phyloP scores from a whole-genome alignment of 768 basidiomycete genomes.

The Cystofilobasidium capitatum region DNA sequence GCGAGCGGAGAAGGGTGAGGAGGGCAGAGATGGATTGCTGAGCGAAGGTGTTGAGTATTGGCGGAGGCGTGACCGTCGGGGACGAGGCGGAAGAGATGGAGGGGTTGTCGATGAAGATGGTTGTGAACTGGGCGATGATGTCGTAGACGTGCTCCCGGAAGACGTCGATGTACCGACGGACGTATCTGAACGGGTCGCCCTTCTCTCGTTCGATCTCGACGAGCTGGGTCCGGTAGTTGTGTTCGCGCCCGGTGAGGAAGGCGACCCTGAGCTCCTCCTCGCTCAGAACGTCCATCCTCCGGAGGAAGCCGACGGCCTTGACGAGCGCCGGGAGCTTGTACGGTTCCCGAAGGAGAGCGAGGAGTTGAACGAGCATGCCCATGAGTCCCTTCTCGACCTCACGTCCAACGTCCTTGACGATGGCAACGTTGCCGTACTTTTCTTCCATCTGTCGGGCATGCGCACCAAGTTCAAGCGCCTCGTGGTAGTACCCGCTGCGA shows the following conservation, averaged over 20 bases:
- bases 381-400: conserved; percentile 39
- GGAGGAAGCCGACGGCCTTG: conserved; percentile 78
- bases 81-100: neutral
- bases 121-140: conserved; percentile 75
- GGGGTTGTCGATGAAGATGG: conserved; percentile 65
- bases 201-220: conserved; percentile 51
- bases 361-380: conserved; percentile 63
- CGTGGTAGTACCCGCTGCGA: conserved; percentile 80
- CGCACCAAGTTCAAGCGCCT: conserved; percentile 72
- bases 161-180: conserved; percentile 76
- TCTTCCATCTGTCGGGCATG: conserved; percentile 54
- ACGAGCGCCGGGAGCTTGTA: conserved; percentile 80
- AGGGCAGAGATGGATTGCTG: conserved; percentile 40
- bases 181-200: conserved; percentile 63
- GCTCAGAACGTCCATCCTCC: conserved; percentile 64
- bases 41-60: conserved; percentile 57
- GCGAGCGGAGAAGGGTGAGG: conserved; percentile 45
- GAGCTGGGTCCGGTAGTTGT: conserved; percentile 51
- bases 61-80: conserved; percentile 3
- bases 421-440: conserved; percentile 43
- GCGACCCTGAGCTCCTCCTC: conserved; percentile 73
- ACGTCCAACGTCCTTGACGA: conserved; percentile 51
- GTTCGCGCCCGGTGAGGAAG: conserved; percentile 65
- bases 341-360: conserved; percentile 68
- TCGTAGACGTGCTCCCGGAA: conserved; percentile 92